Conservation (phyloP, 108 stramenopile genomes). For the Phaeodactylum tricornutum region DNA sequence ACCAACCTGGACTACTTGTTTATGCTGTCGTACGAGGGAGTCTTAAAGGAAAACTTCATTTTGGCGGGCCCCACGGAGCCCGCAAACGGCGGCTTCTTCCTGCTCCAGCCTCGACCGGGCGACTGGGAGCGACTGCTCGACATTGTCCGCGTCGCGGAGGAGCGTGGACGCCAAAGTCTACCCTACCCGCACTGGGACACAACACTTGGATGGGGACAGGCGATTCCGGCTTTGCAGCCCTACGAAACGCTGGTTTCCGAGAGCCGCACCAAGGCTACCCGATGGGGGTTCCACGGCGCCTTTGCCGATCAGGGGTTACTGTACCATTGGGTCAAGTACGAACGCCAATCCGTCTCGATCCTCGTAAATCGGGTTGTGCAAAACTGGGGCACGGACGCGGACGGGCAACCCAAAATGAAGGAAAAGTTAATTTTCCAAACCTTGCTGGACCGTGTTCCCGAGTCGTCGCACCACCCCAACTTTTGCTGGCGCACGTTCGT, state of each 20-base stretch:
- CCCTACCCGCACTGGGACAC: constrained; percentile 28
- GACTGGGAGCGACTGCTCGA: not conserved
- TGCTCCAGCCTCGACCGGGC: constrained; percentile 18
- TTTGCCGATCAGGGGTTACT: constrained; percentile 36
- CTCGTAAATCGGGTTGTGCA: constrained; percentile 4
- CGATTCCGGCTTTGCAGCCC: not conserved
- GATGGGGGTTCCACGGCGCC: constrained; percentile 33
- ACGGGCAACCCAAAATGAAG: too few species aligned
- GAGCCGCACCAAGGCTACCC: constrained; percentile 10
- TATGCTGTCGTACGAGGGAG: constrained; percentile 5
- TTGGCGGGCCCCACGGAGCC: constrained; percentile 22
- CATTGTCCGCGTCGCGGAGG: not conserved
- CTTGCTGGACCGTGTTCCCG: too few species aligned
- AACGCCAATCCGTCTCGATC: constrained; percentile 6
- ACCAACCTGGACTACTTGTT: constrained; percentile 26
- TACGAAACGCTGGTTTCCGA: not conserved
- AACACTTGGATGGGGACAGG: constrained; percentile 19
- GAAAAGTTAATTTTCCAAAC: too few species aligned
- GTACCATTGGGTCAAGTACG: constrained; percentile 25
- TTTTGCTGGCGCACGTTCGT: too few species aligned
- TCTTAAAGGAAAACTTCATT: constrained; percentile 22
- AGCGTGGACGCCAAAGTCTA: constrained; percentile 12
- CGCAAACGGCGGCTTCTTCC: constrained; percentile 34
- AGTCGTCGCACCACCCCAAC: too few species aligned
- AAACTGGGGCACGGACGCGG: constrained; percentile 7